A percentile compares a stretch with the other conserved stretches of the same genome.
These are phyloP conservation scores for Onygena corvina DNA, from an alignment of 2,329 filamentous ascomycete species.

Conservation along the genomic window DNA sequence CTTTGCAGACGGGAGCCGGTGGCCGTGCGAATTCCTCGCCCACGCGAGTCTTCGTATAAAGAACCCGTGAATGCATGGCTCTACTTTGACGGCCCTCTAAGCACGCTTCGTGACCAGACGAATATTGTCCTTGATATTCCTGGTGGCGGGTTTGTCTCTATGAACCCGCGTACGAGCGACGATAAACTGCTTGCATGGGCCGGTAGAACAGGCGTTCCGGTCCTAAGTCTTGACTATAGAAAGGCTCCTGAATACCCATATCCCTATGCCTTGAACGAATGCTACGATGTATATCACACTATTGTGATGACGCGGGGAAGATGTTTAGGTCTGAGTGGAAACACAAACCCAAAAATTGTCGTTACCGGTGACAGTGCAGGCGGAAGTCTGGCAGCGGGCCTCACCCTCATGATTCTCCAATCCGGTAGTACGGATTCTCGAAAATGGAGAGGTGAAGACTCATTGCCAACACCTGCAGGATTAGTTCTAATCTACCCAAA, in stretches of 20 bases:
- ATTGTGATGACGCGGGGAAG: slow-evolving; percentile 60
- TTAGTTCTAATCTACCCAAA: slow-evolving; percentile 79
- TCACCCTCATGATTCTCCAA: slow-evolving; percentile 82
- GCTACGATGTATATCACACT: slow-evolving; percentile 70
- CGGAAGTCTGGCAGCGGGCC: slow-evolving; percentile 66
- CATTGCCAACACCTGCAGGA: slow-evolving; percentile 64
- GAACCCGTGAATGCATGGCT: slow-evolving; percentile 79
- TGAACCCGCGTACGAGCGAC: slow-evolving; percentile 88
- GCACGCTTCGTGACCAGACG: slow-evolving; percentile 61
- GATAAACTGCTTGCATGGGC: slow-evolving; percentile 92
- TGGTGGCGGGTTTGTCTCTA: slow-evolving; percentile 89
- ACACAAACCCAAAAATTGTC: slow-evolving; percentile 53
- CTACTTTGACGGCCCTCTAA: slow-evolving; percentile 81
- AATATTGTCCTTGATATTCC: slow-evolving; percentile 80
- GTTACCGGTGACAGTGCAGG: slow-evolving; percentile 72
- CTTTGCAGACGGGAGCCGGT: slow-evolving; percentile 72
- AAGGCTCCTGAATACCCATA: slow-evolving; percentile 79
- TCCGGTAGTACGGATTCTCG: slow-evolving; percentile 48
- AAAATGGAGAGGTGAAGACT: slow-evolving; percentile 44
- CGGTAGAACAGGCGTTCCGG: slow-evolving; percentile 71
- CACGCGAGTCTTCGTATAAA: slow-evolving; percentile 64
- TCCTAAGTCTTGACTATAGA: slow-evolving; percentile 82
- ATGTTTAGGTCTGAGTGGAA: slow-evolving; percentile 62
- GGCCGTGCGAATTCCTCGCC: slow-evolving; percentile 71
- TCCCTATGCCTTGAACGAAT: slow-evolving; percentile 75